Evolutionary conservation across 768 basidiomycete species (phyloP), one percentile per base, ranked within the genome.

Genomic region (Tylopilus sp.): DNA sequence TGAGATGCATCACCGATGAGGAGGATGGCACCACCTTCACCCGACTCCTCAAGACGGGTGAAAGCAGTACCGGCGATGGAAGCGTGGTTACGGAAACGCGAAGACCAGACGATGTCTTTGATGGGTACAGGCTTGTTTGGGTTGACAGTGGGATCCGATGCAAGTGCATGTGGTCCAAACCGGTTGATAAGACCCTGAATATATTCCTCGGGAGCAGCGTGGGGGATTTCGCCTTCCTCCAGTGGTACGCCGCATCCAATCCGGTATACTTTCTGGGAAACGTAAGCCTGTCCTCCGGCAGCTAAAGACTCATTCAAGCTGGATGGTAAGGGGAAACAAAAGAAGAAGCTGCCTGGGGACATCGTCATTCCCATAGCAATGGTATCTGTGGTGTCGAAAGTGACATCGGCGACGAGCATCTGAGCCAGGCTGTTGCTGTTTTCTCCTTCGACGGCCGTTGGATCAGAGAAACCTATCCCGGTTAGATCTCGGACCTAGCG

Each of bases 1-100:
- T 77, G 71, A 28, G 80, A 80, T 4, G 80, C 78, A 55, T 79
- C 76, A 5, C 76, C 76, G 7, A 75, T 38, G 33, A 79, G 56
- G 36, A 68, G 15, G 48, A 67, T 39, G 6, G 40, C 52, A 0
- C 55, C 61, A 2, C 64, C 67, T 21, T 49, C 50, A 12, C 8
- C 41, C 6, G 46, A 15, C 9, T 44, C 55, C 15, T 33, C 45
- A 4, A 45, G 43, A 1, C 67, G 69, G 31, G 66, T 45, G 48
- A 77, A 71, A 40, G 68, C 67, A 8, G 55, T 62, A 35, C 74
- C 75, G 4, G 77, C 77, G 48, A 75, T 67, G 36, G 76, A 72
- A 26, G 71, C 71, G 51, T 68, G 53, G 31, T 71, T 77, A 39
- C 72, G 69, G 68, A 76, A 80, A 35, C 75, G 69, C 11, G 75